phyloP scores from a whole-genome alignment of 2,329 filamentous ascomycete species.

The Raffaelea albimanens region DNA sequence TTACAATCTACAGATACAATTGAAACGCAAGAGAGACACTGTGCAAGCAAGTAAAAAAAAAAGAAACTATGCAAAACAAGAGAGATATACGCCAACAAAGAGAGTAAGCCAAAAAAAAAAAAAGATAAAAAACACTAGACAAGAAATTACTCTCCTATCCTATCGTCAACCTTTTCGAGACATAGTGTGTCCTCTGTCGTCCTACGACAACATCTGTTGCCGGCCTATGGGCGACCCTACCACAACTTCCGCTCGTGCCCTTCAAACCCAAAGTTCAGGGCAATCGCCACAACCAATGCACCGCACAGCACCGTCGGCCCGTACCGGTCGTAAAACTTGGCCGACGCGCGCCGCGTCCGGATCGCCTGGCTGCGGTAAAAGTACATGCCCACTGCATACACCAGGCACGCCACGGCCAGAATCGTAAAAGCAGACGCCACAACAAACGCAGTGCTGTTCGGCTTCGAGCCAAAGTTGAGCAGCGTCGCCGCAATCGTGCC shows the following conservation, averaged over 20 bases:
- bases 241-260: slow-evolving; percentile 51
- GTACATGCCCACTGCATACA: slow-evolving; percentile 78
- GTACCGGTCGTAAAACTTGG: slow-evolving; percentile 83
- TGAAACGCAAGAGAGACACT: too few species aligned
- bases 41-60: too few species aligned
- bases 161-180: too few species aligned
- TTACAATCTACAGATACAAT: not conserved
- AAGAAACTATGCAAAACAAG: too few species aligned
- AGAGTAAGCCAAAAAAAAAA: not conserved
- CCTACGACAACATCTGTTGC: too few species aligned
- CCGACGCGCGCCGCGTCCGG: slow-evolving; percentile 63
- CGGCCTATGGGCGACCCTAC: too few species aligned
- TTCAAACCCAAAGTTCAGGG: slow-evolving; percentile 72
- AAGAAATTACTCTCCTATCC: too few species aligned
- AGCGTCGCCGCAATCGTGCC: slow-evolving; percentile 77
- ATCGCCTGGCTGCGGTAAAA: slow-evolving; percentile 83
- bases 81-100: too few species aligned
- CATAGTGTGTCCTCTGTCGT: too few species aligned
- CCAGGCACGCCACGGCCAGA: slow-evolving; percentile 66
- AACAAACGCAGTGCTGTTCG: slow-evolving; percentile 50
- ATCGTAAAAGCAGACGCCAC: slow-evolving; percentile 73
- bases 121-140: not conserved
- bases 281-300: slow-evolving; percentile 63
- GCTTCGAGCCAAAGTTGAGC: slow-evolving; percentile 65
- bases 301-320: slow-evolving; percentile 71